Base-by-base conservation (phyloP, 75 land plant genomes). In the Selaginella tamariscina region DNA sequence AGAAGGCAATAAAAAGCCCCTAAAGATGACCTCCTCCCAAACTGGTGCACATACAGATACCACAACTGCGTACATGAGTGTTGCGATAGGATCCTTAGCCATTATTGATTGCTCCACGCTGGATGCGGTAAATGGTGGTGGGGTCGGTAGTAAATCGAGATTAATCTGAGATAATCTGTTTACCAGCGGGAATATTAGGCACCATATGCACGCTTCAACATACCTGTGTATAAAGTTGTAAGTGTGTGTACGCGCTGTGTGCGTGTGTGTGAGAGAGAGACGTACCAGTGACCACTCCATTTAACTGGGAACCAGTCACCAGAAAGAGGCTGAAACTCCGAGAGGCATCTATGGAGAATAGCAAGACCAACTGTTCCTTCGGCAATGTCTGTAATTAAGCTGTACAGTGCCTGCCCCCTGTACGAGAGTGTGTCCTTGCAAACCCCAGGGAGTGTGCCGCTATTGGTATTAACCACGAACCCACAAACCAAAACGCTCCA, bases 1-100 rank as follows among this genome's bases (percentile, higher is more conserved):
- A 18, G 96, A 89, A 13, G 95, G 98, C 22, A 93, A 79, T 24
- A 93, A 84, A 64, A 93, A 93, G 13, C 98, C 98, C 21, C 98
- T 79, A 65, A 93, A 93, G 1, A 93, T 77, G n/a, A 93, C 88
- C 75, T 93, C 98, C 79, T 93, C 98, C 98, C 98, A 93, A 0
- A 89, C 68, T 1, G 98, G 96, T 2, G 91, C 96, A 70, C 98
- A 93, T 1, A 93, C 84, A 18, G 88, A 78, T 24, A 93, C 91
- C 13, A 93, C 90, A 0, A 80, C 56, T 2, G 83, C 91, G 74
- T 89, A 93, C 2, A 89, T 55, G 29, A 83, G 84, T 75, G 88
- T 86, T 0, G 98, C 98, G 29, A 93, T 78, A 11, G 96, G 96
- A 68, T 93, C 98, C 27, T 85, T 79, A 1, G 98, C 87, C 73